Conservation (phyloP, 352 stramenopile species). For the Phytophthora tentaculata region DNA sequence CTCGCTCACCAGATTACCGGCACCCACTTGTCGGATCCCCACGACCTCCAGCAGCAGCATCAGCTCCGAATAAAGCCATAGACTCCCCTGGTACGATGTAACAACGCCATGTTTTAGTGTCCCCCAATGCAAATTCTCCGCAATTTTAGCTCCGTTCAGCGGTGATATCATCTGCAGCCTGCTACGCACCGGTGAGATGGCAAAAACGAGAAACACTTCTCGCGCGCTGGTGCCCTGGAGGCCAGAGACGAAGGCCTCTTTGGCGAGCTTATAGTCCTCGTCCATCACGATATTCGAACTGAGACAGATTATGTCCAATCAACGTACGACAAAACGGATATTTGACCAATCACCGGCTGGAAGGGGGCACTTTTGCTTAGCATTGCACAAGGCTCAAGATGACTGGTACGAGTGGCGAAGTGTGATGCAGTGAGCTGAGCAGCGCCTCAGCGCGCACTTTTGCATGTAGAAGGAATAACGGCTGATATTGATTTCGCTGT, state of each 20-base stretch:
- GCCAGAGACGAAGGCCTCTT: conserved; percentile 81
- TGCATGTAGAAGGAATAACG: background rate
- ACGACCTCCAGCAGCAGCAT: conserved; percentile 78
- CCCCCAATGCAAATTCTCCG: conserved; percentile 9
- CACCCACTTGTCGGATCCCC: conserved; percentile 56
- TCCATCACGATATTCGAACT: conserved; percentile 38
- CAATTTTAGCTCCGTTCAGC: conserved; percentile 13
- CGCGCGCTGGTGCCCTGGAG: conserved; percentile 69
- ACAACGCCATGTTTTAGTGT: conserved; percentile 33
- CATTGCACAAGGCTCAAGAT: conserved; percentile 43
- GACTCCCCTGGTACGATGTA: conserved; percentile 52
- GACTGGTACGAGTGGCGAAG: conserved; percentile 64
- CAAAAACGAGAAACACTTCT: conserved; percentile 82
- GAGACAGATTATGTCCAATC: conserved; percentile 36
- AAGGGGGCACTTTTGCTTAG: conserved; percentile 10
- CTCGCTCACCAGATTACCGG: conserved; percentile 53
- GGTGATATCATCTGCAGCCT: background rate
- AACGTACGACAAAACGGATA: background rate
- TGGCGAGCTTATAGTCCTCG: conserved; percentile 85
- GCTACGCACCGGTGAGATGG: conserved; percentile 68
- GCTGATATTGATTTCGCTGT: conserved; percentile 1
- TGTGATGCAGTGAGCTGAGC: conserved; percentile 1
- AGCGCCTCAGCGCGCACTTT: conserved; percentile 2
- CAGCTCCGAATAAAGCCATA: conserved; percentile 88
- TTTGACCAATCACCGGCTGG: conserved; percentile 42